Conservation (phyloP, 1,139 yeast genomes). For the Nadsonia starkeyi-henricii region DNA sequence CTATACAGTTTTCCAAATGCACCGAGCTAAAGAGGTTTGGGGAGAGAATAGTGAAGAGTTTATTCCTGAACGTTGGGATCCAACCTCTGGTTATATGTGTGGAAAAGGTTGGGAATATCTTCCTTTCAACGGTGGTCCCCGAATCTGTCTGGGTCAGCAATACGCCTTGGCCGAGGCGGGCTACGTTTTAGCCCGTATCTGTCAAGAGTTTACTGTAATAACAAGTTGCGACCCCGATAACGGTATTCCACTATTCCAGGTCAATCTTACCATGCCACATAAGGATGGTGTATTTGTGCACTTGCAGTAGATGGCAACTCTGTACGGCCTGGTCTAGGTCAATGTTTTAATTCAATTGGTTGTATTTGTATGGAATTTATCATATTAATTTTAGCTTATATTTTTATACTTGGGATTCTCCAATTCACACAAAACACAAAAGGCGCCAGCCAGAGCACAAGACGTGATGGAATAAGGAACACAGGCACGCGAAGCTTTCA, state of each 20-base stretch:
- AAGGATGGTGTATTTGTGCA: slow-evolving; percentile 3
- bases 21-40: slow-evolving; percentile 30
- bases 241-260: slow-evolving; percentile 1
- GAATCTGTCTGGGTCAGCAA: slow-evolving; percentile 47
- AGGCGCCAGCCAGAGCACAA: too few species aligned
- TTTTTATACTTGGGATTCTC: too few species aligned
- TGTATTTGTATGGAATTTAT: too few species aligned
- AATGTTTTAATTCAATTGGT: too few species aligned
- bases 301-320: too few species aligned
- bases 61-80: slow-evolving; percentile 40
- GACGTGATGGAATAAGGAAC: too few species aligned
- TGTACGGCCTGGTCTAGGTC: too few species aligned
- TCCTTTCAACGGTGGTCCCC: slow-evolving; percentile 44
- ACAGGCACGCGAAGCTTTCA: too few species aligned
- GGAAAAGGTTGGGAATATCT: slow-evolving; percentile 21
- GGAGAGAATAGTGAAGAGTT: slow-evolving; percentile 37
- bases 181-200: slow-evolving; percentile 32
- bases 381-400: too few species aligned
- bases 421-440: too few species aligned
- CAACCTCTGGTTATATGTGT: slow-evolving; percentile 13
- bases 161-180: slow-evolving; percentile 44
- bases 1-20: slow-evolving; percentile 33
- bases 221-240: slow-evolving; percentile 1
- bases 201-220: slow-evolving; percentile 19
- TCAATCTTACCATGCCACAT: slow-evolving; percentile 4